Percentiles rank a stretch among this genome's conserved stretches.
phyloP scores from a whole-genome alignment of 106 monocot genomes.

The Dioscorea zingiberensis region DNA sequence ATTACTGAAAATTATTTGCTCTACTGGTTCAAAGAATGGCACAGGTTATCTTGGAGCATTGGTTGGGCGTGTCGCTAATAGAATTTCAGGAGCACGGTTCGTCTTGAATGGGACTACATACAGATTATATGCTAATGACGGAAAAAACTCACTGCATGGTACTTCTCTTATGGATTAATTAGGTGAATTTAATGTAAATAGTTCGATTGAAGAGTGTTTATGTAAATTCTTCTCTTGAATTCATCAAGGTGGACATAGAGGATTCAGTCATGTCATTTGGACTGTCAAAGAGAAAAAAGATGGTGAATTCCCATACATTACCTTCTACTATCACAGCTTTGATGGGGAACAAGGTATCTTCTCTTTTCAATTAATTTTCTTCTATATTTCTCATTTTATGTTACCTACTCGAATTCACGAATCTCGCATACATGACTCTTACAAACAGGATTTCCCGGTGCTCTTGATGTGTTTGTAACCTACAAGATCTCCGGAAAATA shows the following conservation, averaged over 20 bases:
- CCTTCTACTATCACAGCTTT: slow-evolving; percentile 54
- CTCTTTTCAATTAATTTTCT: not conserved
- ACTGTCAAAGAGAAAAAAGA: slow-evolving; percentile 32
- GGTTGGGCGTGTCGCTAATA: slow-evolving; percentile 57
- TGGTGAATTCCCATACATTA: slow-evolving; percentile 60
- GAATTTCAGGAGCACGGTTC: slow-evolving; percentile 33
- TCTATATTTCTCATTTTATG: not conserved
- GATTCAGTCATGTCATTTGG: slow-evolving; percentile 63
- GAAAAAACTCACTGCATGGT: slow-evolving; percentile 50
- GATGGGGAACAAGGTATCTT: slow-evolving; percentile 66
- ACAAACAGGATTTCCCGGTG: slow-evolving; percentile 75
- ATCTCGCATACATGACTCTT: slow-evolving; percentile 23
- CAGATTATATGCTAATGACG: slow-evolving; percentile 32
- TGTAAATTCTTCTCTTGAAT: not conserved
- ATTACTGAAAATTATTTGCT: no score
- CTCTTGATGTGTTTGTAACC: slow-evolving; percentile 75
- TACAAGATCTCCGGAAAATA: slow-evolving; percentile 64
- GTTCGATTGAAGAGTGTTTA: no score
- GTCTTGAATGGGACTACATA: slow-evolving; percentile 28
- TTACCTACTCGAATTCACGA: not conserved
- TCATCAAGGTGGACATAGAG: slow-evolving; percentile 62
- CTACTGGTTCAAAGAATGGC: slow-evolving; percentile 27
- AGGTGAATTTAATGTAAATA: no score
- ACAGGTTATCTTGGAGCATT: slow-evolving; percentile 55
- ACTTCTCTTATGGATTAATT: not conserved